Evolutionary conservation across 2,329 filamentous ascomycete species (phyloP).

Genomic region (Fusarium albosuccineum): DNA sequence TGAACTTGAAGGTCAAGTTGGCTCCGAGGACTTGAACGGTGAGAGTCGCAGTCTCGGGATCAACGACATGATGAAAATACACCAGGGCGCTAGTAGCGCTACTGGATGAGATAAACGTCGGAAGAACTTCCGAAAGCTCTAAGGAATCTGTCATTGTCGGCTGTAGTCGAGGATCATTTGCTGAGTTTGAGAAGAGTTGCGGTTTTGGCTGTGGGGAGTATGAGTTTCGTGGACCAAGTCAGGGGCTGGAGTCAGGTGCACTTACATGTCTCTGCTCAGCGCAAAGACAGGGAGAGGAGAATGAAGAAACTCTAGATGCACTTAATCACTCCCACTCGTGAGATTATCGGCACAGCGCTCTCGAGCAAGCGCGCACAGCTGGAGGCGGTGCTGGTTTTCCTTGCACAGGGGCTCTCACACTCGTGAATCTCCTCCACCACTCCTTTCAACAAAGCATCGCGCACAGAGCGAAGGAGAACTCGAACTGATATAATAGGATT

Average conservation of each 20-base stretch:
- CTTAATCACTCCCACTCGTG: neutral
- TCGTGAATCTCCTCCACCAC: neutral
- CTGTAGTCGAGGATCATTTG: neutral
- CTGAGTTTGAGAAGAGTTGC: neutral
- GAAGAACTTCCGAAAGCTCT: slow-evolving; percentile 17
- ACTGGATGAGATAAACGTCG: slow-evolving; percentile 43
- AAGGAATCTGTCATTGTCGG: slow-evolving; percentile 18
- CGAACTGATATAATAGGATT: neutral
- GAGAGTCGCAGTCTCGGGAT: slow-evolving; percentile 42
- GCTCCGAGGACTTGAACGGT: slow-evolving; percentile 50
- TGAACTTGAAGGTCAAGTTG: slow-evolving; percentile 49
- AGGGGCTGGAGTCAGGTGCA: neutral
- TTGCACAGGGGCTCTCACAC: neutral
- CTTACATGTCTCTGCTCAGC: slow-evolving; percentile 8
- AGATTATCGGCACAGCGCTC: neutral
- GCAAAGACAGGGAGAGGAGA: neutral
- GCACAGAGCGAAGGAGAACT: neutral
- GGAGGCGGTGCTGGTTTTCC: neutral
- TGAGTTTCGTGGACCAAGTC: slow-evolving; percentile 12
- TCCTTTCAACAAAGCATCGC: neutral
- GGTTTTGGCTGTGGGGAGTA: slow-evolving; percentile 9
- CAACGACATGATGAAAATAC: slow-evolving; percentile 51
- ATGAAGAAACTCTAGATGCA: neutral
- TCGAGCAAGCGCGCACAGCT: neutral
- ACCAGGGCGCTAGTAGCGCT: slow-evolving; percentile 35